Base-by-base conservation (phyloP, 2,329 filamentous ascomycete species). In the Fusarium ambrosium region DNA sequence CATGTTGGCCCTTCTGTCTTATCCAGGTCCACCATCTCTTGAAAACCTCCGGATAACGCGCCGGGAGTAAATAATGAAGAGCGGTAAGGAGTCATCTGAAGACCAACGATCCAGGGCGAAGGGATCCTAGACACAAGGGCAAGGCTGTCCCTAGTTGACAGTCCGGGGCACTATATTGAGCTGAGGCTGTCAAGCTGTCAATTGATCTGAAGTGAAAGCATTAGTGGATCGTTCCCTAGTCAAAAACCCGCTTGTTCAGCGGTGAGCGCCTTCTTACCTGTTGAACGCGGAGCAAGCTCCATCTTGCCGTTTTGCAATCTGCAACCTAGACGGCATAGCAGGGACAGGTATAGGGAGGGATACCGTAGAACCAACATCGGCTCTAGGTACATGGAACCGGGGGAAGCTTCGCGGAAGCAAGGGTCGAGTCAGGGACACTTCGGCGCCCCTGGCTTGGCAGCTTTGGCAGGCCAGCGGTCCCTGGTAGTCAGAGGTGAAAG, bases 401-500 rank as follows among this genome's bases (percentile, higher is more conserved):
- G 73, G 71, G 63, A 58, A 53, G 63, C 62, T 72, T 66, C 58
- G 64, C 68, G 68, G 69, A 68, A 64, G 56, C 76, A 76, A 68
- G 73, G 77, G 56, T 59, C 27, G 37, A 64, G 56, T 20, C 73
- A 76, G 66, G 71, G 72, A 66, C 66, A 14, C 56, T 55, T 56
- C 24, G 45, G 27, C 53, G 61, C 45, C 59, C 74, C 67, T 69
- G 65, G 61, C 58, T 56, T 75, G 69, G 69, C 66, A 70, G 61
- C 61, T 75, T 32, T 74, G 66, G 68, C 62, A 71, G 51, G 72
- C 65, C 67, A 55, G 59, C 45, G 45, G 61, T 65, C 71, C 77
- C 70, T 76, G 56, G 64, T 63, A 68, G 60, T 65, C 55, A 63
- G 20, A 58, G 45, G 58, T 60, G 43, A 43, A 24, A 43, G 36